Percentiles rank a stretch among this genome's conserved stretches.
Conservation (phyloP, 2,329 filamentous ascomycete genomes). For the Phialocephala sp. region DNA sequence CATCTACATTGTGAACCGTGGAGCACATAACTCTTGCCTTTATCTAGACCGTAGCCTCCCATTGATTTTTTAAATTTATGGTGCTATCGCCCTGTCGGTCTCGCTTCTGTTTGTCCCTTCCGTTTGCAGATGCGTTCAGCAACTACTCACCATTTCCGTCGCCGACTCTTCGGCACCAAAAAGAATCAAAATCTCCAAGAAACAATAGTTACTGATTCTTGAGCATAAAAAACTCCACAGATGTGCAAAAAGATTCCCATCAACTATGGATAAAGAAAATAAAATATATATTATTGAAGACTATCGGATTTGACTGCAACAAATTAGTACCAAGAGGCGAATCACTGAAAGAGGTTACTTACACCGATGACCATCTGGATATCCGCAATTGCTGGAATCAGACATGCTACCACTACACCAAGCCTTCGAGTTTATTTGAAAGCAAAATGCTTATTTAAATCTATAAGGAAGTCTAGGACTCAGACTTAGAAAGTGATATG, state of each 20-base stretch:
- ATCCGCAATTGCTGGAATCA: conserved; percentile 26
- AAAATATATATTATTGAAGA: conserved; percentile 20
- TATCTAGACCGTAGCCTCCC: too few species aligned
- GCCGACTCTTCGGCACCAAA: not conserved
- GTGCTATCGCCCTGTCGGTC: not conserved
- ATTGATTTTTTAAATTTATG: not conserved
- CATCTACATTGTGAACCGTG: too few species aligned
- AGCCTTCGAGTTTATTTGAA: not conserved
- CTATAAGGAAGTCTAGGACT: not conserved
- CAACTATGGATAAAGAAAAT: not conserved
- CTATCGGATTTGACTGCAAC: conserved; percentile 17
- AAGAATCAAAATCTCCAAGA: not conserved
- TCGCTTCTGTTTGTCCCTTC: conserved; percentile 5
- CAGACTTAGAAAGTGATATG: not conserved
- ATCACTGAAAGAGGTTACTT: not conserved
- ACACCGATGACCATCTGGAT: conserved; percentile 27
- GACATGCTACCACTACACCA: conserved; percentile 33
- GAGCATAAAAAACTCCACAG: not conserved
- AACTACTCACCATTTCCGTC: not conserved
- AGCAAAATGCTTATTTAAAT: not conserved
- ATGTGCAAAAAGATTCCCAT: not conserved
- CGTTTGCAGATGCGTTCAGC: not conserved
- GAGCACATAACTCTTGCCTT: too few species aligned
- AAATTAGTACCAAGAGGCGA: not conserved
- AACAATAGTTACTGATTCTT: not conserved